A percentile compares a stretch with the other conserved stretches of the same genome.
phyloP scores from a whole-genome alignment of 768 basidiomycete genomes.

The Lactarius evosmus region DNA sequence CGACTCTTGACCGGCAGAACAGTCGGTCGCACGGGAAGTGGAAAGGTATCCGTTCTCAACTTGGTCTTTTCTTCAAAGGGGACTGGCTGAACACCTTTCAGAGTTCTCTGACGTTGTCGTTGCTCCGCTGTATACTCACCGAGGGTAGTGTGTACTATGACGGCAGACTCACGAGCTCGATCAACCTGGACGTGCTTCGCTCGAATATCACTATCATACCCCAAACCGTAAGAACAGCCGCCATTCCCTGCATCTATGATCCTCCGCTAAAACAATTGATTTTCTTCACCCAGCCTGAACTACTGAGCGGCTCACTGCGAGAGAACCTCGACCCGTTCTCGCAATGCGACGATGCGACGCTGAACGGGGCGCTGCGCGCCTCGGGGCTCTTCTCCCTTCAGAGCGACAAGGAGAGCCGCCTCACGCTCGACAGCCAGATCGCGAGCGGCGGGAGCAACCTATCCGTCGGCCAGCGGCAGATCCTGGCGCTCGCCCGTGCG shows the following conservation, averaged over 20 bases:
- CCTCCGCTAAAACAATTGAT: slow-evolving; percentile 17
- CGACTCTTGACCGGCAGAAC: slow-evolving; percentile 2
- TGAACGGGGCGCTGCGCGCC: slow-evolving; percentile 49
- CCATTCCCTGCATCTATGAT: neutral
- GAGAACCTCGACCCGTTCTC: slow-evolving; percentile 58
- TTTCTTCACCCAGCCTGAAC: slow-evolving; percentile 39
- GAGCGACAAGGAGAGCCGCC: slow-evolving; percentile 37
- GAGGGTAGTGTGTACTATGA: slow-evolving; percentile 53
- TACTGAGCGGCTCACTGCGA: slow-evolving; percentile 54
- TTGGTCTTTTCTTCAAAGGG: slow-evolving; percentile 15
- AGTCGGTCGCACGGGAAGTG: slow-evolving; percentile 61
- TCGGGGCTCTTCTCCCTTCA: slow-evolving; percentile 46
- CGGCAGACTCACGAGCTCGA: slow-evolving; percentile 41
- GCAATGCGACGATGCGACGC: slow-evolving; percentile 49
- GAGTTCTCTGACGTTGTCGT: slow-evolving; percentile 50
- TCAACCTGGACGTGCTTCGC: slow-evolving; percentile 54
- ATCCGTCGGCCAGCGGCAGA: slow-evolving; percentile 56
- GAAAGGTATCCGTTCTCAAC: slow-evolving; percentile 36
- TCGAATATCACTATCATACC: slow-evolving; percentile 58
- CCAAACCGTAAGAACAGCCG: slow-evolving; percentile 42
- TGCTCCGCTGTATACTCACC: slow-evolving; percentile 53
- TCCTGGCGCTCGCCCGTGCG: slow-evolving; percentile 57
- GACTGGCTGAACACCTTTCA: slow-evolving; percentile 19
- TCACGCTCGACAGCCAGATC: slow-evolving; percentile 46
- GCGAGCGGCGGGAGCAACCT: slow-evolving; percentile 45